Evolutionary conservation across 2,329 filamentous ascomycete genomes (phyloP).

Genomic region (Colletotrichum sp.): DNA sequence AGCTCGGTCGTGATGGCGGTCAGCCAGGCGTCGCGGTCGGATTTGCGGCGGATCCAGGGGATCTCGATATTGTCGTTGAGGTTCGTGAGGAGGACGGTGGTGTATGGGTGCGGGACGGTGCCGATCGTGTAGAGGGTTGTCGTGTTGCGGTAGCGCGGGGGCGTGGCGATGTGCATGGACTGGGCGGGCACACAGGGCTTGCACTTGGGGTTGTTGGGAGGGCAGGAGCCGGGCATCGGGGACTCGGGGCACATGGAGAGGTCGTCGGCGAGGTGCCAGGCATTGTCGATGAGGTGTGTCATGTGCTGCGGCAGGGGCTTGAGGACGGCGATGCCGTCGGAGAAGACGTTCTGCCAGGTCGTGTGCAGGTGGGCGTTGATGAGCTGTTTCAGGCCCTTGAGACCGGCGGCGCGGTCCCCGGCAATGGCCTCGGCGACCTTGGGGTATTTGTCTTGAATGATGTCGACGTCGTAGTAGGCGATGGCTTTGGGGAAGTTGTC

Average conservation of each 20-base stretch:
- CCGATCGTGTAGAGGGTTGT: constrained; percentile 81
- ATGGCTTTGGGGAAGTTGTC: constrained; percentile 71
- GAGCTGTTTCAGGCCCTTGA: constrained; percentile 71
- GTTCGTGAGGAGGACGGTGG: constrained; percentile 71
- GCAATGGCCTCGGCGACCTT: constrained; percentile 68
- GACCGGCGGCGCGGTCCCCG: constrained; percentile 62
- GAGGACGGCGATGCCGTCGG: constrained; percentile 77
- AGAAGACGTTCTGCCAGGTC: constrained; percentile 82
- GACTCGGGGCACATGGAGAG: constrained; percentile 77
- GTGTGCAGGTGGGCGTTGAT: constrained; percentile 86
- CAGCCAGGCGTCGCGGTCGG: constrained; percentile 81
- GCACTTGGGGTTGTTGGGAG: constrained; percentile 80
- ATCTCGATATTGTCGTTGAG: constrained; percentile 66
- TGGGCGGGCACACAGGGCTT: constrained; percentile 72
- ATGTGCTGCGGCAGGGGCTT: constrained; percentile 81
- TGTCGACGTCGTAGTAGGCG: constrained; percentile 75
- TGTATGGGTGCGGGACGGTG: constrained; percentile 91
- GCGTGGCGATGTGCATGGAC: constrained; percentile 70
- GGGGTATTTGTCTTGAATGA: constrained; percentile 70
- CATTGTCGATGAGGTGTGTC: constrained; percentile 72
- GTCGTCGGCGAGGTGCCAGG: constrained; percentile 74
- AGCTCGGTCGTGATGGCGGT: constrained; percentile 71
- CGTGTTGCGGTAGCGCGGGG: constrained; percentile 72
- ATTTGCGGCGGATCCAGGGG: constrained; percentile 69
- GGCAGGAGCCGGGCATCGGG: constrained; percentile 78